Evolutionary conservation across 2,329 filamentous ascomycete genomes (phyloP).

Genomic region (Calonectria montana): DNA sequence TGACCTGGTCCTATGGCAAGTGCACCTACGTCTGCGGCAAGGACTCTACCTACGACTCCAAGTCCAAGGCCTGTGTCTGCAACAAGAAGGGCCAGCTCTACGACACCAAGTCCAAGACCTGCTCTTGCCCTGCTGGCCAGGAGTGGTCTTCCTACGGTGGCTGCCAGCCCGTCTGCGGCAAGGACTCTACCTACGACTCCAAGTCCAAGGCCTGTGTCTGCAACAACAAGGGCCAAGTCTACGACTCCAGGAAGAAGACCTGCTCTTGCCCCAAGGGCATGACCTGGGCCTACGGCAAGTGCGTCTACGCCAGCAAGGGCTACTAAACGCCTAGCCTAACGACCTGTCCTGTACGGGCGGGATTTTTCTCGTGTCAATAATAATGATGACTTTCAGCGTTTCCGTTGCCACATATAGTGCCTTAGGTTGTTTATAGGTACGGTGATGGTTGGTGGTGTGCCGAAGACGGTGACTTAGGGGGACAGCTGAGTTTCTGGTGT

Average conservation of each 20-base stretch:
- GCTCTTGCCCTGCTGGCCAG: background rate
- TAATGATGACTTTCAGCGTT: background rate
- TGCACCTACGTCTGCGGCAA: background rate
- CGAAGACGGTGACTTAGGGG: background rate
- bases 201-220: background rate
- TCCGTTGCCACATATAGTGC: background rate
- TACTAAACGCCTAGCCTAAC: background rate
- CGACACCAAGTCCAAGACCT: background rate
- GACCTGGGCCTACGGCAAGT: background rate
- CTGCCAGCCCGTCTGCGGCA: background rate
- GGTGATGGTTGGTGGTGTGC: background rate
- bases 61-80: constrained; percentile 4
- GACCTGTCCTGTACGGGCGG: background rate
- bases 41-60: background rate
- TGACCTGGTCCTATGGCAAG: constrained; percentile 7
- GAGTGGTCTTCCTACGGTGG: background rate
- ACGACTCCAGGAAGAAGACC: background rate
- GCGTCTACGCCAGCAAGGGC: background rate
- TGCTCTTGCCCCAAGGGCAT: background rate
- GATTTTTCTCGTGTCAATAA: background rate
- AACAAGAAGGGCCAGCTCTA: background rate
- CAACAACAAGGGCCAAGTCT: background rate
- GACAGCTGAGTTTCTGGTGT: background rate
- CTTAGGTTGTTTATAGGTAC: background rate
- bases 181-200: background rate